A percentile compares a stretch with the other conserved stretches of the same genome.
Evolutionary conservation across 2,329 filamentous ascomycete species (phyloP).

Genomic region (Fusarium sp.): DNA sequence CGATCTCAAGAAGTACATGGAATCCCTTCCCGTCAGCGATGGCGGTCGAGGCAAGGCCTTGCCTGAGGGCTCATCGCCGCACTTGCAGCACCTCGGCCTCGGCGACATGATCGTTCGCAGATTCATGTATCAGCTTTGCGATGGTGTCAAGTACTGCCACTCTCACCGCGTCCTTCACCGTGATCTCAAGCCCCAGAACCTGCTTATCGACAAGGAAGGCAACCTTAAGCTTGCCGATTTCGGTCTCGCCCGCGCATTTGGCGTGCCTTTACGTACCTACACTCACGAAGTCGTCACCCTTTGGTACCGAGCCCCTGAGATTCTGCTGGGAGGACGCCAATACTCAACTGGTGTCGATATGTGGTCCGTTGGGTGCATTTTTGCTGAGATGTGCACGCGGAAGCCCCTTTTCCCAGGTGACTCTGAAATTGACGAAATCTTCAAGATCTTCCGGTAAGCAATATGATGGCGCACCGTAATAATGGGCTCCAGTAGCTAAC

Average conservation of each 20-base stretch:
- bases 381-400: slow-evolving; percentile 95
- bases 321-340: slow-evolving; percentile 88
- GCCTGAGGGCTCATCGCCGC: slow-evolving; percentile 78
- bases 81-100: slow-evolving; percentile 76
- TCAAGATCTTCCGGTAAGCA: slow-evolving; percentile 77
- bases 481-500: slow-evolving; percentile 16
- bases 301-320: slow-evolving; percentile 93
- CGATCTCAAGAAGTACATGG: slow-evolving; percentile 97
- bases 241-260: slow-evolving; percentile 88
- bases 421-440: slow-evolving; percentile 70
- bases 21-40: slow-evolving; percentile 84
- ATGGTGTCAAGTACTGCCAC: slow-evolving; percentile 90
- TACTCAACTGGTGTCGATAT: slow-evolving; percentile 96
- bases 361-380: slow-evolving; percentile 96
- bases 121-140: slow-evolving; percentile 90
- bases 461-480: not conserved
- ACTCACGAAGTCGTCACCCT: slow-evolving; percentile 96
- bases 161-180: slow-evolving; percentile 88
- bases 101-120: slow-evolving; percentile 88
- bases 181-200: slow-evolving; percentile 90
- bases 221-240: slow-evolving; percentile 94
- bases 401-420: slow-evolving; percentile 94
- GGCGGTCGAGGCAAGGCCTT: slow-evolving; percentile 88
- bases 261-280: slow-evolving; percentile 90
- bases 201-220: slow-evolving; percentile 86